Evolutionary conservation across 2,329 filamentous ascomycete species (phyloP).

Genomic region (Rasamsonia emersonii): DNA sequence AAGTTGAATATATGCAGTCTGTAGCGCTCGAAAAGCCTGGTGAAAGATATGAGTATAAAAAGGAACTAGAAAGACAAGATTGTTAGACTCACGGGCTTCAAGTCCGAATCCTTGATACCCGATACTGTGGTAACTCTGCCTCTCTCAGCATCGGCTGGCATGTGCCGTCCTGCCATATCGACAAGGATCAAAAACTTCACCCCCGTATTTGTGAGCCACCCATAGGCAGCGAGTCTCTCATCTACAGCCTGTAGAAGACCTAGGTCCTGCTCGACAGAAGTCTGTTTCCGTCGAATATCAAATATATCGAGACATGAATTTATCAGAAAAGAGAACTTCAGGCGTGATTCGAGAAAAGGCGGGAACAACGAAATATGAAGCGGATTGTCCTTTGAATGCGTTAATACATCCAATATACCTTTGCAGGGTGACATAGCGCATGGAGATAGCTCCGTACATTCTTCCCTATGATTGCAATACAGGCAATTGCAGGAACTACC

Average conservation of each 20-base stretch:
- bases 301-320: conserved; percentile 92
- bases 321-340: conserved; percentile 87
- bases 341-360: conserved; percentile 53
- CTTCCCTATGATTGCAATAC: conserved; percentile 87
- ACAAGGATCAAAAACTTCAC: conserved; percentile 85
- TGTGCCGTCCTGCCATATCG: conserved; percentile 70
- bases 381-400: conserved; percentile 69
- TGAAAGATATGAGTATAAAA: conserved; percentile 7
- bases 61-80: conserved; percentile 1
- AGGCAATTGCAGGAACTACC: conserved; percentile 69
- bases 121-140: conserved; percentile 38
- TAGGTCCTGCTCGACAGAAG: conserved; percentile 70
- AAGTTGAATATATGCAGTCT: conserved; percentile 81
- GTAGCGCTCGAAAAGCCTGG: conserved; percentile 79
- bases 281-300: conserved; percentile 68
- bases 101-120: conserved; percentile 73
- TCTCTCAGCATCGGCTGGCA: conserved; percentile 24
- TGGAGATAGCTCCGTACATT: conserved; percentile 62
- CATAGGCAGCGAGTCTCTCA: conserved; percentile 86
- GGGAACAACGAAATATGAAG: conserved; percentile 89
- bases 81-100: conserved; percentile 59
- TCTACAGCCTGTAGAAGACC: conserved; percentile 89
- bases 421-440: no score
- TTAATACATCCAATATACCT: conserved; percentile 1
- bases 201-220: conserved; percentile 92